phyloP scores from a whole-genome alignment of 805 yeast species.

The Candida railenensis region DNA sequence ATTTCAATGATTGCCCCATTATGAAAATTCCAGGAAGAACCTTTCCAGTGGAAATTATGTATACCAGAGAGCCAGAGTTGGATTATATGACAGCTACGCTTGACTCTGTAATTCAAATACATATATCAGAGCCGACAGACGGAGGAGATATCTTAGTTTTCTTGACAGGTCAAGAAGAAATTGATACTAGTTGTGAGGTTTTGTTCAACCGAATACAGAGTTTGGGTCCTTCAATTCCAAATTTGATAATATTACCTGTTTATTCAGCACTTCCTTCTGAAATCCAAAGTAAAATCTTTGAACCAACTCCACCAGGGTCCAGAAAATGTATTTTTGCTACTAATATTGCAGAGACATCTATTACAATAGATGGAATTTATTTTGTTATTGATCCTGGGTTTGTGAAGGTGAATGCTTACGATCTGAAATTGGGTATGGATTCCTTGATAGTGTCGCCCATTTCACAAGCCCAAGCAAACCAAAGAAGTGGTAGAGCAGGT shows the following conservation, averaged over 20 bases:
- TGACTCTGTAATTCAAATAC: conserved; percentile 84
- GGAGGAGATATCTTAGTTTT: conserved; percentile 81
- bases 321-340: conserved; percentile 93
- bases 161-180: conserved; percentile 92
- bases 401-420: conserved; percentile 86
- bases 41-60: conserved; percentile 82
- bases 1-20: conserved; percentile 80
- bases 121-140: conserved; percentile 58
- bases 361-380: conserved; percentile 90
- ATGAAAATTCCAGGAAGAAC: conserved; percentile 86
- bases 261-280: conserved; percentile 92
- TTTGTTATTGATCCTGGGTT: conserved; percentile 95
- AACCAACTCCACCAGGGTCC: conserved; percentile 78
- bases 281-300: conserved; percentile 84
- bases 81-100: conserved; percentile 83
- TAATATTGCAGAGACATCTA: conserved; percentile 95
- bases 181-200: conserved; percentile 83
- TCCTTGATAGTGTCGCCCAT: conserved; percentile 79
- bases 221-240: conserved; percentile 60
- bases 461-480: conserved; percentile 94
- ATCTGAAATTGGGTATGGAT: conserved; percentile 89
- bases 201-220: conserved; percentile 61
- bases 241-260: conserved; percentile 78
- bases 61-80: conserved; percentile 78
- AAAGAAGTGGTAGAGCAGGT: conserved; percentile 96